These are phyloP conservation scores for Vicia villosa DNA, from an alignment of 306 rosid genomes.

Conservation along the genomic window DNA sequence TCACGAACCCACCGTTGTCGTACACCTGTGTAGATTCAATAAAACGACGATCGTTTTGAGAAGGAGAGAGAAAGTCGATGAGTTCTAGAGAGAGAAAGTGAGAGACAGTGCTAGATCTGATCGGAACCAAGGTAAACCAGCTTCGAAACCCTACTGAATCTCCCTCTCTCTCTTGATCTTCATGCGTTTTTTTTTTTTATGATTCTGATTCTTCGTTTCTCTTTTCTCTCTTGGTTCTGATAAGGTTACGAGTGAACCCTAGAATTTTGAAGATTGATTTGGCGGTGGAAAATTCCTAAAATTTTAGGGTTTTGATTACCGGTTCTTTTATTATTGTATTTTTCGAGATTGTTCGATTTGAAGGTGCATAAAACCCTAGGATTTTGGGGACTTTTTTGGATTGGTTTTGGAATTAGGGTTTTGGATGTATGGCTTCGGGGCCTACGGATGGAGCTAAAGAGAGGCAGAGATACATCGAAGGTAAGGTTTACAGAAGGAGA, in stretches of 20 bases:
- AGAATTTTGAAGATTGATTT: conserved; percentile 17
- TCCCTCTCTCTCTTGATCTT: not conserved
- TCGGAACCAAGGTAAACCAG: conserved; percentile 48
- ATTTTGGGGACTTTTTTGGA: conserved; percentile 32
- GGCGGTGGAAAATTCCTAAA: conserved; percentile 25
- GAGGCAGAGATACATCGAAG: conserved; percentile 57
- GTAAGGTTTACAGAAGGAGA: conserved; percentile 78
- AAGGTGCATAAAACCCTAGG: conserved; percentile 41
- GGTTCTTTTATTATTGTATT: not conserved
- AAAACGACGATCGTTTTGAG: conserved; percentile 51
- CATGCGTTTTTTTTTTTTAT: not conserved
- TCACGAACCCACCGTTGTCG: conserved; percentile 61
- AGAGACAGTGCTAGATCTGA: conserved; percentile 90
- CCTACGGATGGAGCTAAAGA: conserved; percentile 64
- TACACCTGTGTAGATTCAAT: conserved; percentile 67
- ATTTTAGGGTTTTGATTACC: conserved; percentile 27
- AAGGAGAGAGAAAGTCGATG: conserved; percentile 40
- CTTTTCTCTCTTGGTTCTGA: not conserved
- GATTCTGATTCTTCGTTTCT: not conserved
- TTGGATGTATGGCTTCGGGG: conserved; percentile 95
- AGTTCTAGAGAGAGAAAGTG: conserved; percentile 77
- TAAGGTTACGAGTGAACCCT: conserved; percentile 34
- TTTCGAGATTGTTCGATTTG: conserved; percentile 6
- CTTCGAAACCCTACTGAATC: conserved; percentile 51
- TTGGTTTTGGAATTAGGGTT: conserved; percentile 62